phyloP scores from a whole-genome alignment of 1,284 basidiomycete genomes.

The Volvariella surrecta region DNA sequence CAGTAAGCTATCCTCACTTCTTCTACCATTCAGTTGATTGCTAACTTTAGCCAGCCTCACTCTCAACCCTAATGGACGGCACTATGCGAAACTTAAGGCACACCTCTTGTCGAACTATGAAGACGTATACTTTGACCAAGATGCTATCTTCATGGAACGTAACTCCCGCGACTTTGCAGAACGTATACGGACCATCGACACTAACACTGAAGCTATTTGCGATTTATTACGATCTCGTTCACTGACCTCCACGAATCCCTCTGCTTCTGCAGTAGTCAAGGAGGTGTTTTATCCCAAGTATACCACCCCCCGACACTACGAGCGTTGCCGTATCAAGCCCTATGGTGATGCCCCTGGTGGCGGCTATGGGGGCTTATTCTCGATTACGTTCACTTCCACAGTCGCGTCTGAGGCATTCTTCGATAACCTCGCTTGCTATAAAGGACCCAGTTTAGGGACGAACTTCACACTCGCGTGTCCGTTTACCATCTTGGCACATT shows the following conservation, averaged over 20 bases:
- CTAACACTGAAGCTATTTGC: constrained; percentile 79
- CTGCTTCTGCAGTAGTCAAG: constrained; percentile 50
- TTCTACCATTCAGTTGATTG: constrained; percentile 2
- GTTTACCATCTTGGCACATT: constrained; percentile 93
- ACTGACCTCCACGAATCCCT: constrained; percentile 24
- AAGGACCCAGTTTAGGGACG: constrained; percentile 92
- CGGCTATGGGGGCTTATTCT: constrained; percentile 91
- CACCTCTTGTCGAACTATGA: constrained; percentile 64
- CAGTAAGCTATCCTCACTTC: constrained; percentile 44
- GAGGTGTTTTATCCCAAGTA: constrained; percentile 90
- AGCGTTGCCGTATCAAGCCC: constrained; percentile 45
- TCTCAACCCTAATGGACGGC: constrained; percentile 71
- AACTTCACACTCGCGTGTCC: constrained; percentile 95
- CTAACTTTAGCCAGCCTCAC: constrained; percentile 51
- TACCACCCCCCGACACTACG: constrained; percentile 68
- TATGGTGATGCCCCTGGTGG: constrained; percentile 28
- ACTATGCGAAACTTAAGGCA: constrained; percentile 60
- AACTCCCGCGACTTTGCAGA: constrained; percentile 90
- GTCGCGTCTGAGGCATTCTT: constrained; percentile 79
- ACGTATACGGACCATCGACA: constrained; percentile 75
- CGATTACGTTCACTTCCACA: constrained; percentile 73
- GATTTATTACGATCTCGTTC: constrained; percentile 67
- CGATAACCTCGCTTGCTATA: constrained; percentile 76
- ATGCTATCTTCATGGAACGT: constrained; percentile 95
- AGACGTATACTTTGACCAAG: constrained; percentile 87